These are phyloP conservation scores for Ophiostoma sp. DNA, from an alignment of 2,329 filamentous ascomycete genomes.

Conservation along the genomic window DNA sequence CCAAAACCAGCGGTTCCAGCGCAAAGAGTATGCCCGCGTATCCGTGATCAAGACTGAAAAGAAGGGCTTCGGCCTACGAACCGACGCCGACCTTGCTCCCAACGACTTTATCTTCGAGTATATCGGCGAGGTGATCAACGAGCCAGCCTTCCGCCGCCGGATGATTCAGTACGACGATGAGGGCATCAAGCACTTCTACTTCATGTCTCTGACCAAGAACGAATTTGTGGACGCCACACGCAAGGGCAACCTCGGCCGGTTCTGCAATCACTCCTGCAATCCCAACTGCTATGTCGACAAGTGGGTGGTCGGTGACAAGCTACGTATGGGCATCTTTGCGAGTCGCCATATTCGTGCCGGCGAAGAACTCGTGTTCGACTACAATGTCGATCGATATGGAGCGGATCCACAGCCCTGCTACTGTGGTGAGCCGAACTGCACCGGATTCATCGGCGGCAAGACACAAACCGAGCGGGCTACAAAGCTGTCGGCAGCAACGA, in stretches of 20 bases:
- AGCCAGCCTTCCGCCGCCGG: conserved; percentile 78
- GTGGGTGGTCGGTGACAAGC: conserved; percentile 95
- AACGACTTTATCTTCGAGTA: conserved; percentile 98
- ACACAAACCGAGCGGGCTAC: conserved; percentile 95
- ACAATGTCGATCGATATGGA: conserved; percentile 97
- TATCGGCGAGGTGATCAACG: conserved; percentile 96
- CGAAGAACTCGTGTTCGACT: conserved; percentile 97
- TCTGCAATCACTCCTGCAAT: conserved; percentile 98
- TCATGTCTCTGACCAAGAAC: conserved; percentile 95
- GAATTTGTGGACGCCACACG: conserved; percentile 98
- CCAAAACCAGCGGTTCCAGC: conserved; percentile 92
- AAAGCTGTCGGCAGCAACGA: conserved; percentile 80
- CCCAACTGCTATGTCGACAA: conserved; percentile 99
- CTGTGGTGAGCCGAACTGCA: conserved; percentile 89
- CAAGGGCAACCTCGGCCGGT: conserved; percentile 89
- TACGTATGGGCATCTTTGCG: conserved; percentile 98
- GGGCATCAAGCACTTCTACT: conserved; percentile 98
- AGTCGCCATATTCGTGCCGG: conserved; percentile 77
- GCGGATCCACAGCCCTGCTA: conserved; percentile 96
- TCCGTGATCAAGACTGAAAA: conserved; percentile 97
- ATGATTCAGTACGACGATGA: conserved; percentile 93
- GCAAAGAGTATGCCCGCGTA: conserved; percentile 81
- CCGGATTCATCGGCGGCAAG: conserved; percentile 94
- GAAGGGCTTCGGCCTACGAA: conserved; percentile 88
- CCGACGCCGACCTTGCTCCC: conserved; percentile 68